A percentile compares a stretch with the other conserved stretches of the same genome.
Conservation (phyloP, 345 rosid genomes). For the Garcia nutans region DNA sequence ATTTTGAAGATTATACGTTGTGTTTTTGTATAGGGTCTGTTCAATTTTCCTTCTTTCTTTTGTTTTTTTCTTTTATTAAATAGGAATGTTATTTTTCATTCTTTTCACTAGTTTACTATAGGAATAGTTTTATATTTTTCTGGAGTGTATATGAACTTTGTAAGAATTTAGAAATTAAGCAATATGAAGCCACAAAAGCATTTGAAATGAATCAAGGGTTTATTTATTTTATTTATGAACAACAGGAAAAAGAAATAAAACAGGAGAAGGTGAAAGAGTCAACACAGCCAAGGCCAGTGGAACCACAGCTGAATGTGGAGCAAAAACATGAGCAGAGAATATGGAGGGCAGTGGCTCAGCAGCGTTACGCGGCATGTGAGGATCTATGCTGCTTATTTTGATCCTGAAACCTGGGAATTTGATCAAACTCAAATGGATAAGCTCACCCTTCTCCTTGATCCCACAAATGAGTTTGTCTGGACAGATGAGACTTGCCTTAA, state of each 20-base stretch:
- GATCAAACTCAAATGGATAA: slow-evolving; percentile 62
- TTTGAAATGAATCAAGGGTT: background rate
- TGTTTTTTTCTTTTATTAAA: too few relatives aligned
- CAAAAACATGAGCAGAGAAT: slow-evolving; percentile 63
- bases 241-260: slow-evolving; percentile 15
- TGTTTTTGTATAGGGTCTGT: background rate
- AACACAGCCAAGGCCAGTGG: slow-evolving; percentile 73
- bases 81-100: background rate
- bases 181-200: slow-evolving; percentile 9
- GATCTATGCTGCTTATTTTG: slow-evolving; percentile 35
- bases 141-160: slow-evolving; percentile 5
- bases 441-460: slow-evolving; percentile 87
- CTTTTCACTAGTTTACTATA: background rate
- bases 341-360: slow-evolving; percentile 50
- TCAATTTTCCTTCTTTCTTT: background rate
- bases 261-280: slow-evolving; percentile 33
- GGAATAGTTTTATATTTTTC: background rate
- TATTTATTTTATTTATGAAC: background rate
- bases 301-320: slow-evolving; percentile 73
- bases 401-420: slow-evolving; percentile 28
- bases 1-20: background rate
- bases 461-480: slow-evolving; percentile 82
- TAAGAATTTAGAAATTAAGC: slow-evolving; percentile 9
- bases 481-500: slow-evolving; percentile 58
- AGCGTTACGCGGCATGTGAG: slow-evolving; percentile 31